Evolutionary conservation across 2,329 filamentous ascomycete genomes (phyloP).

Genomic region (Plectosphaerella plurivora): DNA sequence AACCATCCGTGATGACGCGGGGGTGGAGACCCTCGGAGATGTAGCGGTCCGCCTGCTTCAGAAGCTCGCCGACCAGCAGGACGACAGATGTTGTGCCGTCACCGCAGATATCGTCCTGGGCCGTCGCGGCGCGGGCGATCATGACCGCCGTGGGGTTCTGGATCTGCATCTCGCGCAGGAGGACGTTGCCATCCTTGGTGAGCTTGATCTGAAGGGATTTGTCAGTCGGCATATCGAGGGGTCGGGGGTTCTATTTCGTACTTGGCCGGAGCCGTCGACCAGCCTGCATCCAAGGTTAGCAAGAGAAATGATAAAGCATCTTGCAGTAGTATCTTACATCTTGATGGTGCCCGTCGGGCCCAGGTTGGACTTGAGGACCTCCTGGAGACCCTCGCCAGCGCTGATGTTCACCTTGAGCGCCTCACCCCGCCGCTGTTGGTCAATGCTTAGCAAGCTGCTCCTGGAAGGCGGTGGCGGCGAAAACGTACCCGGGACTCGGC

Average conservation of each 20-base stretch:
- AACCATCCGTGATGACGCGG: constrained; percentile 93
- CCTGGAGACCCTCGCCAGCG: constrained; percentile 85
- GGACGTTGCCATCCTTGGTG: constrained; percentile 96
- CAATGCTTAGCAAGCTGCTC: constrained; percentile 22
- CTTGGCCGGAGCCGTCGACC: constrained; percentile 66
- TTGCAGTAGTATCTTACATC: constrained; percentile 55
- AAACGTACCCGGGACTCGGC: constrained; percentile 86
- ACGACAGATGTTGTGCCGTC: constrained; percentile 98
- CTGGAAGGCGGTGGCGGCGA: constrained; percentile 29
- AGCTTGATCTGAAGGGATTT: constrained; percentile 73
- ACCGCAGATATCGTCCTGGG: constrained; percentile 96
- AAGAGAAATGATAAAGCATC: constrained; percentile 3
- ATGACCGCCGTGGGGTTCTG: constrained; percentile 96
- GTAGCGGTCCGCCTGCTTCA: constrained; percentile 96
- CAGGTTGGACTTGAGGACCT: constrained; percentile 95
- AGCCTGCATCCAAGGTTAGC: constrained; percentile 42
- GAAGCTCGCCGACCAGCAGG: constrained; percentile 86
- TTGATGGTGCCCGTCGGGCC: constrained; percentile 93
- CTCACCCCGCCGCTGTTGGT: constrained; percentile 81
- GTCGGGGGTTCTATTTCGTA: constrained; percentile 29
- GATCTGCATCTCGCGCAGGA: constrained; percentile 80
- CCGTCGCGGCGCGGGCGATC: constrained; percentile 80
- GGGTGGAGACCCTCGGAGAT: constrained; percentile 97
- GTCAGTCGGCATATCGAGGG: constrained; percentile 12
- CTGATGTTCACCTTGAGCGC: constrained; percentile 95